These are phyloP conservation scores for Iris pallida DNA, from an alignment of 116 monocot genomes.

Conservation along the genomic window DNA sequence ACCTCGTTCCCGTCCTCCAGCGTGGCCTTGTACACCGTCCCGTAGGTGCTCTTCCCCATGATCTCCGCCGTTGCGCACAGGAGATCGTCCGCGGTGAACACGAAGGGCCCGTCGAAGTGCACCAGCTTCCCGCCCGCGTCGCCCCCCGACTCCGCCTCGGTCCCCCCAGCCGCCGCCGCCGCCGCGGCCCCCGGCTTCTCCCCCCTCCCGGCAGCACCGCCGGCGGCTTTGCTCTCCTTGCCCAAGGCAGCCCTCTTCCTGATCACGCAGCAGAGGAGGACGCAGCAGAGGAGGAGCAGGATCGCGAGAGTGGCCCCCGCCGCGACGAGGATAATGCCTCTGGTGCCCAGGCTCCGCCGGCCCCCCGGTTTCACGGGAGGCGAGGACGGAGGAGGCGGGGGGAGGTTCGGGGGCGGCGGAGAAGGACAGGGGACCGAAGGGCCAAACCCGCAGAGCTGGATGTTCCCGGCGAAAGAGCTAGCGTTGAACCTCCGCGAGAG, in stretches of 20 bases:
- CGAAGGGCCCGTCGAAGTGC: constrained; percentile 45
- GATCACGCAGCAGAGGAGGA: constrained; percentile 50
- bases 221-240: constrained; percentile 6
- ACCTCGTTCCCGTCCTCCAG: constrained; percentile 52
- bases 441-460: constrained; percentile 52
- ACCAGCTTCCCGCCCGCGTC: constrained; percentile 49
- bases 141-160: constrained; percentile 37
- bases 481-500: constrained; percentile 50
- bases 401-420: constrained; percentile 19
- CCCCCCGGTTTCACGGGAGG: not conserved
- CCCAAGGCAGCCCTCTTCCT: constrained; percentile 22
- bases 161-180: constrained; percentile 7
- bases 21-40: constrained; percentile 63
- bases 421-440: constrained; percentile 29
- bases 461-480: constrained; percentile 56
- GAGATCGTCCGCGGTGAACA: constrained; percentile 57
- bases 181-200: constrained; percentile 28
- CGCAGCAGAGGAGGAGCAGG: constrained; percentile 42
- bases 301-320: constrained; percentile 23
- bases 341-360: constrained; percentile 2
- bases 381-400: not conserved
- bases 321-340: constrained; percentile 34
- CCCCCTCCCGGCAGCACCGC: constrained; percentile 12
- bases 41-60: constrained; percentile 72
- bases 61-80: constrained; percentile 72